phyloP scores from a whole-genome alignment of 371 early-diverging fungal genomes.

The Rhizomucor pusillus region DNA sequence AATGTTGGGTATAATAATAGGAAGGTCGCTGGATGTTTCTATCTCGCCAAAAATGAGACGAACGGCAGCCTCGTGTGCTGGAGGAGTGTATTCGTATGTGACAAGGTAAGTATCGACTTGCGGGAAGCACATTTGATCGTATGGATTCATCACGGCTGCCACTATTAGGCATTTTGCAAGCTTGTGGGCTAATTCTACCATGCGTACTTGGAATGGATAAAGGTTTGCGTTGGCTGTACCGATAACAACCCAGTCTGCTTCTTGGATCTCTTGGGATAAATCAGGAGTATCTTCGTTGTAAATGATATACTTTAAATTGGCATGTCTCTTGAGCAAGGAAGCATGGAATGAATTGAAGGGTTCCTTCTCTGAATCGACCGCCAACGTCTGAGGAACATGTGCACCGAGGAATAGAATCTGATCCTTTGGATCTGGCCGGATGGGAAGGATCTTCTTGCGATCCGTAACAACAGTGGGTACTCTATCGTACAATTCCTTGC shows the following conservation, averaged over 20 bases:
- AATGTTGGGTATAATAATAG: slow-evolving; percentile 32
- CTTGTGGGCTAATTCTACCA: slow-evolving; percentile 29
- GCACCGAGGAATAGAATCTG: slow-evolving; percentile 37
- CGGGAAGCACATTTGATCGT: slow-evolving; percentile 42
- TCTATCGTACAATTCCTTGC: slow-evolving; percentile 32
- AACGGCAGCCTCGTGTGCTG: slow-evolving; percentile 45
- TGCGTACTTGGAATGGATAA: slow-evolving; percentile 34
- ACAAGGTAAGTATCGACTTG: slow-evolving; percentile 37
- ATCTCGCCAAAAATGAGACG: slow-evolving; percentile 40
- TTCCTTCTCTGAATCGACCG: slow-evolving; percentile 44
- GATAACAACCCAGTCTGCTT: slow-evolving; percentile 31
- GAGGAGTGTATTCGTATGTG: slow-evolving; percentile 48
- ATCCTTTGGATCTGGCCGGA: slow-evolving; percentile 15
- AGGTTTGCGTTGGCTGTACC: slow-evolving; percentile 51
- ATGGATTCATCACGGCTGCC: slow-evolving; percentile 44
- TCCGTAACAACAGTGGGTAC: slow-evolving; percentile 39
- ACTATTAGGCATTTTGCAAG: slow-evolving; percentile 25
- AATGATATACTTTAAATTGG: slow-evolving; percentile 31
- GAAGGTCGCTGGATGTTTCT: slow-evolving; percentile 19
- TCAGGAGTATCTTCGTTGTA: slow-evolving; percentile 21
- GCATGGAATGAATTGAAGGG: slow-evolving; percentile 42
- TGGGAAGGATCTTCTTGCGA: slow-evolving; percentile 18
- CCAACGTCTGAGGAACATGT: slow-evolving; percentile 42
- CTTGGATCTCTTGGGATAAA: slow-evolving; percentile 12
- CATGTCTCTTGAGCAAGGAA: slow-evolving; percentile 21